These are phyloP conservation scores for Cinnamomum micranthum DNA, from an alignment of 164 flowering plant species.

Conservation along the genomic window DNA sequence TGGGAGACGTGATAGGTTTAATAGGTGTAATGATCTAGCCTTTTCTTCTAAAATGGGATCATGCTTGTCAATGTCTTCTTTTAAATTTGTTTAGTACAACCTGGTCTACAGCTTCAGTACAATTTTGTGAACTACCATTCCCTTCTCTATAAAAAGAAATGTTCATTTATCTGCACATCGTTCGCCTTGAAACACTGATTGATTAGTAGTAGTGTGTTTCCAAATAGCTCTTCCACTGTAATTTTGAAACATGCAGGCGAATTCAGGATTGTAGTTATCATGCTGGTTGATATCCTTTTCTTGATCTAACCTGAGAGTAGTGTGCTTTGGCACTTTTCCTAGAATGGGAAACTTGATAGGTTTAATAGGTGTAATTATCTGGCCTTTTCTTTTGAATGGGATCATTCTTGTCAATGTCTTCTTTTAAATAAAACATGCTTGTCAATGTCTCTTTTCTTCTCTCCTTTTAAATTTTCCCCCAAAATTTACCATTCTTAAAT, in stretches of 20 bases:
- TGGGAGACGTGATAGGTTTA: background rate
- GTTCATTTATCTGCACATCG: too few species aligned
- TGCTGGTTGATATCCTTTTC: background rate
- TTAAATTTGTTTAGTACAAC: too few species aligned
- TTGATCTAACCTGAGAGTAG: background rate
- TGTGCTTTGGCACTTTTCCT: background rate
- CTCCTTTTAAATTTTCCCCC: background rate
- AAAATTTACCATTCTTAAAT: background rate
- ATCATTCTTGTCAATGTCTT: background rate
- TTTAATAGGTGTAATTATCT: background rate
- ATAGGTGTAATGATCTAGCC: background rate
- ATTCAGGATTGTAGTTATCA: too few species aligned
- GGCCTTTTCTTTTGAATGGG: background rate
- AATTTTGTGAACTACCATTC: too few species aligned
- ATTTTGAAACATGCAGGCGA: too few species aligned
- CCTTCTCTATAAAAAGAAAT: too few species aligned
- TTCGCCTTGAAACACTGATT: too few species aligned
- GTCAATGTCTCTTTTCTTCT: background rate
- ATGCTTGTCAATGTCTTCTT: background rate
- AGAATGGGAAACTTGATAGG: background rate
- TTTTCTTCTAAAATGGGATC: background rate
- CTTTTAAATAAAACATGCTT: too few species aligned
- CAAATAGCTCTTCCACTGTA: too few species aligned
- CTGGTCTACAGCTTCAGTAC: too few species aligned
- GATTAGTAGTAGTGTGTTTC: too few species aligned